Evolutionary conservation across 495 filamentous ascomycete genomes (phyloP).

Genomic region (Daldinia concentrica): DNA sequence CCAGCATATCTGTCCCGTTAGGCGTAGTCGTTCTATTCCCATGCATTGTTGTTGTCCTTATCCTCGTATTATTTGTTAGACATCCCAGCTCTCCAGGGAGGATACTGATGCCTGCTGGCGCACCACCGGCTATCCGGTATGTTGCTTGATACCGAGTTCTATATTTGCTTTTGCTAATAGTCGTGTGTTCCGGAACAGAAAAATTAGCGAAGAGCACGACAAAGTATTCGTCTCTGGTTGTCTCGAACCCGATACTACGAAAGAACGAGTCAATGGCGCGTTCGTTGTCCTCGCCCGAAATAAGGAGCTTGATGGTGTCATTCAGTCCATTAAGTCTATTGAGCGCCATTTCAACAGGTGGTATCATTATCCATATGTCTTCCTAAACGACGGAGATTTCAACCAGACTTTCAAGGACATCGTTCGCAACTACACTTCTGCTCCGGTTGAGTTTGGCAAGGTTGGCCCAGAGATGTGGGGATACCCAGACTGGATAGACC

Average conservation of each 20-base stretch:
- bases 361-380: constrained; percentile 99
- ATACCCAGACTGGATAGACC: constrained; percentile 95
- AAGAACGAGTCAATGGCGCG: constrained; percentile 82
- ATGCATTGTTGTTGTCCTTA: constrained; percentile 87
- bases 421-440: constrained; percentile 88
- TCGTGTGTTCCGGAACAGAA: constrained; percentile 60
- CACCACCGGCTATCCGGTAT: constrained; percentile 91
- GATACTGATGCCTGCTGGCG: constrained; percentile 87
- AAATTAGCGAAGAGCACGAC: constrained; percentile 97
- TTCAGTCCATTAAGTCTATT: constrained; percentile 96
- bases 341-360: constrained; percentile 99
- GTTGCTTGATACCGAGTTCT: constrained; percentile 31
- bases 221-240: constrained; percentile 96
- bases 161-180: neutral
- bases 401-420: constrained; percentile 89
- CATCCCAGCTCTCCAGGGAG: constrained; percentile 84
- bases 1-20: constrained; percentile 90
- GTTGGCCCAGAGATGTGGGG: constrained; percentile 94
- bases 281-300: constrained; percentile 97
- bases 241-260: constrained; percentile 71
- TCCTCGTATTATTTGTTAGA: constrained; percentile 87
- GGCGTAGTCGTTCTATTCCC: constrained; percentile 94
- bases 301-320: constrained; percentile 94
- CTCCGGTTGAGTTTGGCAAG: constrained; percentile 89
- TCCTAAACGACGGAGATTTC: constrained; percentile 98